A percentile compares a stretch with the other conserved stretches of the same genome.
Evolutionary conservation across 805 yeast genomes (phyloP).

Genomic region (Wickerhamomyces chambardii): DNA sequence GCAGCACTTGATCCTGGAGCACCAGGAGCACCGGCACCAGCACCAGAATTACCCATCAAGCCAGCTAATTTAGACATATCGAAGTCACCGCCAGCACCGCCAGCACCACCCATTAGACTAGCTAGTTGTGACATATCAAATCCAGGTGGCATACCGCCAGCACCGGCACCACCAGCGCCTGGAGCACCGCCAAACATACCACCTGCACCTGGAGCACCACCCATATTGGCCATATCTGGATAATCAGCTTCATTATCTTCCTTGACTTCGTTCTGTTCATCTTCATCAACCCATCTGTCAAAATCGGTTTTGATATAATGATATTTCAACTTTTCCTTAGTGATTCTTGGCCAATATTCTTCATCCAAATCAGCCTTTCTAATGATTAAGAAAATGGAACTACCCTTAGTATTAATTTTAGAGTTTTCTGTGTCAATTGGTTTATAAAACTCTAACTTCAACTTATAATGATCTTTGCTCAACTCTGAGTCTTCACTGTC

Average conservation of each 20-base stretch:
- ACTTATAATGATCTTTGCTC: slow-evolving; percentile 40
- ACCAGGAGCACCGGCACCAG: slow-evolving; percentile 11
- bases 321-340: slow-evolving; percentile 74
- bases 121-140: slow-evolving; percentile 10
- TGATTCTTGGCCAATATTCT: slow-evolving; percentile 94
- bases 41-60: slow-evolving; percentile 2
- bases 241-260: slow-evolving; percentile 24
- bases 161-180: slow-evolving; percentile 18
- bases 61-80: slow-evolving; percentile 6
- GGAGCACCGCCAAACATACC: slow-evolving; percentile 21
- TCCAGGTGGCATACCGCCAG: slow-evolving; percentile 16
- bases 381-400: slow-evolving; percentile 50
- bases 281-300: slow-evolving; percentile 98
- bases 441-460: slow-evolving; percentile 67
- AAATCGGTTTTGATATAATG: slow-evolving; percentile 89
- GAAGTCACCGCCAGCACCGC: slow-evolving; percentile 19
- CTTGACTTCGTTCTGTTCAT: slow-evolving; percentile 56
- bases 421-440: slow-evolving; percentile 65
- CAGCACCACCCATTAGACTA: slow-evolving; percentile 13
- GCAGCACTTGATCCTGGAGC: slow-evolving; percentile 17
- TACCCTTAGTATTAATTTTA: slow-evolving; percentile 44
- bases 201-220: slow-evolving; percentile 27
- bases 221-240: slow-evolving; percentile 26
- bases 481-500: slow-evolving; percentile 31
- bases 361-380: slow-evolving; percentile 58